Evolutionary conservation across 2,329 filamentous ascomycete genomes (phyloP).

Genomic region (Epicoccum nigrum): DNA sequence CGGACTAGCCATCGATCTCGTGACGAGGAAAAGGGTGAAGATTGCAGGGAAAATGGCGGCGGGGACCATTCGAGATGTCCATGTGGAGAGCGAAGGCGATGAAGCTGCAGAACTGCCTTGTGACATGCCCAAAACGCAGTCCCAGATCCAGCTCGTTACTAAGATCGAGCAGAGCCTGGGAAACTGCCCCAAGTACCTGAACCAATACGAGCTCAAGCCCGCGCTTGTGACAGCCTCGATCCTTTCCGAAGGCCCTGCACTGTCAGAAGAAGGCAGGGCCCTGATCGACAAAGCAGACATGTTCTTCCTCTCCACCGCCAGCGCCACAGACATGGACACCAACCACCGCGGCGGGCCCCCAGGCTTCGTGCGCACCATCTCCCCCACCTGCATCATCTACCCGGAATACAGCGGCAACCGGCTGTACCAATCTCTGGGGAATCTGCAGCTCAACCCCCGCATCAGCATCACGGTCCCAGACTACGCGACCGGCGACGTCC

Average conservation of each 20-base stretch:
- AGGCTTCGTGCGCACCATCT: conserved; percentile 74
- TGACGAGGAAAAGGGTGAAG: conserved; percentile 74
- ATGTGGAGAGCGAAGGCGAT: conserved; percentile 38
- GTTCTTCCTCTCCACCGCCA: conserved; percentile 77
- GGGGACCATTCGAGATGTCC: conserved; percentile 58
- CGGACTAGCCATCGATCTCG: conserved; percentile 68
- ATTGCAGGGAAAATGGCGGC: conserved; percentile 72
- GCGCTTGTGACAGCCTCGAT: conserved; percentile 61
- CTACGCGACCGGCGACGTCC: conserved; percentile 72
- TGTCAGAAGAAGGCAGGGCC: conserved; percentile 62
- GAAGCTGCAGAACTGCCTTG: neutral
- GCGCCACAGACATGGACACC: conserved; percentile 74
- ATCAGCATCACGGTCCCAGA: conserved; percentile 76
- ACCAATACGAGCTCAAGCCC: conserved; percentile 69
- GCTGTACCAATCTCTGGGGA: conserved; percentile 83
- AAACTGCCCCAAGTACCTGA: conserved; percentile 89
- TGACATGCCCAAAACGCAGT: conserved; percentile 23
- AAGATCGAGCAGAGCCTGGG: conserved; percentile 74
- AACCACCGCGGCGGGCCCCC: conserved; percentile 78
- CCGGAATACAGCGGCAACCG: conserved; percentile 87
- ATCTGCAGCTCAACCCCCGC: conserved; percentile 69
- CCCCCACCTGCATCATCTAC: conserved; percentile 69
- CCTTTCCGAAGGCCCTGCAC: conserved; percentile 53
- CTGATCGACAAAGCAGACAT: conserved; percentile 71
- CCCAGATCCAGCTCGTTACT: conserved; percentile 65